phyloP scores from a whole-genome alignment of 768 basidiomycete genomes.

The Russula foetens region DNA sequence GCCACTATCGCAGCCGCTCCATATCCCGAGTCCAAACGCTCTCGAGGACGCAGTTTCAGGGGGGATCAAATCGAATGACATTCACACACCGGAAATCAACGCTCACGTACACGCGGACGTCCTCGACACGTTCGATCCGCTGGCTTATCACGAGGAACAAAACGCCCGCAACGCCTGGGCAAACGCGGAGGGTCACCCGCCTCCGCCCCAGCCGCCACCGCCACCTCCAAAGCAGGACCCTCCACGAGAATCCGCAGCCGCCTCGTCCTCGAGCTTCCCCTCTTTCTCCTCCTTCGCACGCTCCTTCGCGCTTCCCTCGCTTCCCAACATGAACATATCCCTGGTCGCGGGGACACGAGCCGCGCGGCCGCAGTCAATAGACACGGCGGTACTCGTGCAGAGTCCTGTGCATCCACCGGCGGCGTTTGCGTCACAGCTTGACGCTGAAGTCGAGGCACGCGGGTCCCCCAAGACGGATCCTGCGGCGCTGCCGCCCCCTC shows the following conservation, averaged over 20 bases:
- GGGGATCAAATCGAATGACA: neutral
- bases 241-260: neutral
- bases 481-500: neutral
- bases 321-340: slow-evolving; percentile 23
- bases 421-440: slow-evolving; percentile 13
- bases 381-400: slow-evolving; percentile 27
- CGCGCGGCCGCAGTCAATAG: slow-evolving; percentile 48
- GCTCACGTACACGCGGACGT: slow-evolving; percentile 24
- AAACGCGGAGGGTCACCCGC: slow-evolving; percentile 51
- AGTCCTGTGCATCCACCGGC: slow-evolving; percentile 11
- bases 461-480: slow-evolving; percentile 13
- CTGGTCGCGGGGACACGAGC: slow-evolving; percentile 19
- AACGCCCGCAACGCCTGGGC: slow-evolving; percentile 62
- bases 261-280: slow-evolving; percentile 39
- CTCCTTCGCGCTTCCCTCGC: slow-evolving; percentile 48
- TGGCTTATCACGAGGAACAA: slow-evolving; percentile 47
- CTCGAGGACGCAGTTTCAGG: neutral
- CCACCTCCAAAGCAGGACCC: slow-evolving; percentile 2
- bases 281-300: slow-evolving; percentile 62
- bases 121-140: slow-evolving; percentile 61
- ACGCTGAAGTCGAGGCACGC: neutral
- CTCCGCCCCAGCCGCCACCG: slow-evolving; percentile 40
- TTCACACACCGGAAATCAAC: neutral
- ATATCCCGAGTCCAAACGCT: neutral
- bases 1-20: neutral